Evolutionary conservation across 805 yeast species (phyloP).

Genomic region (Hanseniaspora occidentalis): DNA sequence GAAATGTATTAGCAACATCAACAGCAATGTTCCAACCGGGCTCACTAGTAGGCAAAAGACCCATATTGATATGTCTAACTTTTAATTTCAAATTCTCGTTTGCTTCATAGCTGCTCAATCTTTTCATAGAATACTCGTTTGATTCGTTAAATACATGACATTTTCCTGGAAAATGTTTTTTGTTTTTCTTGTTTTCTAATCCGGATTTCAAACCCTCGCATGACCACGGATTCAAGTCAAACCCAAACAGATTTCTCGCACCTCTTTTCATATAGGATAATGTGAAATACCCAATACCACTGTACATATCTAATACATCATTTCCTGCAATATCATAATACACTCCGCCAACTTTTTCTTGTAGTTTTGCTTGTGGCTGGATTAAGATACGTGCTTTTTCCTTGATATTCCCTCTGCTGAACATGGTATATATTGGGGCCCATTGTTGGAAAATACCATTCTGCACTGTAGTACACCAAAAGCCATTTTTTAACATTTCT

Average conservation of each 20-base stretch:
- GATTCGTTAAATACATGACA: conserved; percentile 46
- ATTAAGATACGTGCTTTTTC: conserved; percentile 59
- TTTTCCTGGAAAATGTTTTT: conserved; percentile 12
- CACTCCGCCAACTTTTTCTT: not conserved
- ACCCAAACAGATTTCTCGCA: conserved; percentile 47
- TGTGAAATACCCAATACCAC: conserved; percentile 81
- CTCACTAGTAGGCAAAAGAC: conserved; percentile 61
- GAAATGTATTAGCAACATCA: conserved; percentile 10
- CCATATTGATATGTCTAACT: conserved; percentile 55
- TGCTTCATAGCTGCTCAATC: conserved; percentile 24
- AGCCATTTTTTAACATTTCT: conserved; percentile 36
- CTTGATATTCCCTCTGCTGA: conserved; percentile 74
- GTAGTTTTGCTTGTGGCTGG: conserved; percentile 24
- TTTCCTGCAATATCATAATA: conserved; percentile 14
- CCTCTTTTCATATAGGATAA: conserved; percentile 47
- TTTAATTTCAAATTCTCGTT: conserved; percentile 10
- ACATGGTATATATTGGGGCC: conserved; percentile 83
- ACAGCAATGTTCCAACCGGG: conserved; percentile 46
- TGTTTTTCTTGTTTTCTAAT: conserved; percentile 30
- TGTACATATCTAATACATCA: conserved; percentile 56
- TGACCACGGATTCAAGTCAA: conserved; percentile 85
- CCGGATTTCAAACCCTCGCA: conserved; percentile 57
- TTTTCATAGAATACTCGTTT: conserved; percentile 36
- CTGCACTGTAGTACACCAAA: conserved; percentile 64
- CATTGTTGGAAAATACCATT: conserved; percentile 69